Percentiles rank a stretch among this genome's conserved stretches.
These are phyloP conservation scores for Ploettnerulaceae sp. DNA, from an alignment of 2,329 filamentous ascomycete genomes.

Conservation along the genomic window DNA sequence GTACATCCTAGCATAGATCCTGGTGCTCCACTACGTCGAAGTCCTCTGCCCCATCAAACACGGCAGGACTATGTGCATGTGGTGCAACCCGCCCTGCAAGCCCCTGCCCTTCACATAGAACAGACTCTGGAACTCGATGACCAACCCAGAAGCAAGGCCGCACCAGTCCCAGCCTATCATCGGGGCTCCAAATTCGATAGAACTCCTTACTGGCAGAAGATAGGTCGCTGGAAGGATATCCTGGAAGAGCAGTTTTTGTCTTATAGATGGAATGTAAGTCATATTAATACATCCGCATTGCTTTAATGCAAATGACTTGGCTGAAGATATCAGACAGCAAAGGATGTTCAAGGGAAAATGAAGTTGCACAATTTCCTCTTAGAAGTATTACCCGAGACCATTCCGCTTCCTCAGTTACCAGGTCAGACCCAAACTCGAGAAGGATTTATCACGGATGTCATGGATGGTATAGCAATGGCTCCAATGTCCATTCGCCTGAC, in stretches of 20 bases:
- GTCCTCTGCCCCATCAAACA: too few species aligned
- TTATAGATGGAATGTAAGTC: constrained; percentile 50
- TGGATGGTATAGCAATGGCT: constrained; percentile 46
- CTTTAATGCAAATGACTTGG: too few species aligned
- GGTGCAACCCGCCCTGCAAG: too few species aligned
- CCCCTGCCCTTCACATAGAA: too few species aligned
- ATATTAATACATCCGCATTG: background rate
- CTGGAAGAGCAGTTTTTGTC: constrained; percentile 45
- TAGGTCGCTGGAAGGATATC: constrained; percentile 46
- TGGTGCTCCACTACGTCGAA: too few species aligned
- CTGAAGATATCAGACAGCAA: constrained; percentile 37
- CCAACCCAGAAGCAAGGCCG: background rate
- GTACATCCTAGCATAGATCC: too few species aligned
- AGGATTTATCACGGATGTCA: constrained; percentile 50
- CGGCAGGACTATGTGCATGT: too few species aligned
- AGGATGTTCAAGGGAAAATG: constrained; percentile 44
- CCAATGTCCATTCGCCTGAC: constrained; percentile 58
- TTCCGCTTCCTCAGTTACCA: constrained; percentile 39
- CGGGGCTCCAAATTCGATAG: constrained; percentile 18
- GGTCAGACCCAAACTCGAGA: constrained; percentile 42
- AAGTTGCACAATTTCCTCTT: constrained; percentile 47
- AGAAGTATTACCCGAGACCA: constrained; percentile 43
- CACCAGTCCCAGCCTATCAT: constrained; percentile 11
- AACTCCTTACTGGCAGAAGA: constrained; percentile 45
- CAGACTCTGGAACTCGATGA: background rate